Percentiles rank a stretch among this genome's conserved stretches.
Evolutionary conservation across 768 basidiomycete species (phyloP).

Genomic region (Amanita exitialis): DNA sequence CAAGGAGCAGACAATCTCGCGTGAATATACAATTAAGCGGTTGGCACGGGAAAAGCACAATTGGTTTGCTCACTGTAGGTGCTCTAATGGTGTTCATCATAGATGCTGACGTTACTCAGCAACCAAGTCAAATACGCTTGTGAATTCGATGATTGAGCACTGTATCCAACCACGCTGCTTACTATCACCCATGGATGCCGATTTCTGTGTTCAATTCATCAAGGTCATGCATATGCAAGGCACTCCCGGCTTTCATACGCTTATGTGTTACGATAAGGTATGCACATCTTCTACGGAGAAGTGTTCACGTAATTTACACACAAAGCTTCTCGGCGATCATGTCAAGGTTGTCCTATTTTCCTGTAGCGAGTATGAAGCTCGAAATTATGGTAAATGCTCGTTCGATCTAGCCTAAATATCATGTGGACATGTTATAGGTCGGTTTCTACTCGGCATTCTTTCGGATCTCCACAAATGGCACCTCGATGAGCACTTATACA

Average conservation of each 20-base stretch:
- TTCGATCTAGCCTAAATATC: background rate
- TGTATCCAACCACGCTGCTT: constrained; percentile 90
- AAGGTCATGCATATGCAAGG: constrained; percentile 79
- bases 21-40: constrained; percentile 69
- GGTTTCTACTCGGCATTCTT: constrained; percentile 76
- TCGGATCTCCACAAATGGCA: constrained; percentile 76
- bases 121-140: constrained; percentile 39
- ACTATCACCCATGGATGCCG: constrained; percentile 94
- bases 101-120: constrained; percentile 17
- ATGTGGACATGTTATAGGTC: constrained; percentile 38
- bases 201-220: constrained; percentile 88
- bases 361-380: constrained; percentile 92
- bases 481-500: constrained; percentile 60
- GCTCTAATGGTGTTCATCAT: background rate
- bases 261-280: constrained; percentile 80
- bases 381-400: constrained; percentile 69
- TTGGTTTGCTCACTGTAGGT: constrained; percentile 67
- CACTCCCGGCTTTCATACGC: constrained; percentile 82
- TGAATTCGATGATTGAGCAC: constrained; percentile 68
- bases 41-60: constrained; percentile 68
- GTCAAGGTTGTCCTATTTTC: constrained; percentile 81
- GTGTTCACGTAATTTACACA: background rate
- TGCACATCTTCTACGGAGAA: constrained; percentile 5
- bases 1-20: constrained; percentile 65
- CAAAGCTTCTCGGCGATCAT: constrained; percentile 75